Conservation (phyloP, 352 stramenopile genomes). For the Blastocystis sp. region DNA sequence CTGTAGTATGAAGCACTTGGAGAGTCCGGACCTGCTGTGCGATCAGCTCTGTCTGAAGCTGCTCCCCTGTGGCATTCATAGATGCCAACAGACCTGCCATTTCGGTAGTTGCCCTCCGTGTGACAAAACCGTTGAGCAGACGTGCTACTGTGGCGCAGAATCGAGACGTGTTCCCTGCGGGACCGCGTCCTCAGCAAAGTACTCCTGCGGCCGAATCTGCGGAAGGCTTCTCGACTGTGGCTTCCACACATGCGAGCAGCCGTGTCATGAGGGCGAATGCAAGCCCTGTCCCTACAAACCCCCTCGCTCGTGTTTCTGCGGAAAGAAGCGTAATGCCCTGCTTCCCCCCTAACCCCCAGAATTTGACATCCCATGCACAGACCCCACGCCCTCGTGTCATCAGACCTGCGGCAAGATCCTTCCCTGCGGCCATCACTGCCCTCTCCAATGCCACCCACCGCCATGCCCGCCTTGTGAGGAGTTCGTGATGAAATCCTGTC, state of each 20-base stretch:
- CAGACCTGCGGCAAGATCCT: slow-evolving; percentile 56
- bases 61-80: slow-evolving; percentile 13
- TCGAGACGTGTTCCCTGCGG: slow-evolving; percentile 33
- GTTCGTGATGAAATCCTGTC: slow-evolving; percentile 38
- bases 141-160: slow-evolving; percentile 48
- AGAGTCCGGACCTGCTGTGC: slow-evolving; percentile 6
- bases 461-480: slow-evolving; percentile 31
- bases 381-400: slow-evolving; percentile 55
- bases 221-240: slow-evolving; percentile 25
- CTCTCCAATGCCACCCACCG: slow-evolving; percentile 13
- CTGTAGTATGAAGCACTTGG: slow-evolving; percentile 59
- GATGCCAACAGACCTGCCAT: slow-evolving; percentile 32
- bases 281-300: slow-evolving; percentile 50
- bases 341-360: background rate
- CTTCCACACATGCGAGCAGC: slow-evolving; percentile 17
- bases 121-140: background rate
- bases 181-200: background rate
- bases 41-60: slow-evolving; percentile 44
- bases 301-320: slow-evolving; percentile 65
- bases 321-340: slow-evolving; percentile 39
- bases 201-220: slow-evolving; percentile 62
- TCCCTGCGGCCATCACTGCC: slow-evolving; percentile 45
- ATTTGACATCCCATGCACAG: slow-evolving; percentile 41
- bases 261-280: slow-evolving; percentile 52
- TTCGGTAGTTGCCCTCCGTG: slow-evolving; percentile 60